A percentile compares a stretch with the other conserved stretches of the same genome.
phyloP scores from a whole-genome alignment of 108 stramenopile species.

The Epithemia pelagica region DNA sequence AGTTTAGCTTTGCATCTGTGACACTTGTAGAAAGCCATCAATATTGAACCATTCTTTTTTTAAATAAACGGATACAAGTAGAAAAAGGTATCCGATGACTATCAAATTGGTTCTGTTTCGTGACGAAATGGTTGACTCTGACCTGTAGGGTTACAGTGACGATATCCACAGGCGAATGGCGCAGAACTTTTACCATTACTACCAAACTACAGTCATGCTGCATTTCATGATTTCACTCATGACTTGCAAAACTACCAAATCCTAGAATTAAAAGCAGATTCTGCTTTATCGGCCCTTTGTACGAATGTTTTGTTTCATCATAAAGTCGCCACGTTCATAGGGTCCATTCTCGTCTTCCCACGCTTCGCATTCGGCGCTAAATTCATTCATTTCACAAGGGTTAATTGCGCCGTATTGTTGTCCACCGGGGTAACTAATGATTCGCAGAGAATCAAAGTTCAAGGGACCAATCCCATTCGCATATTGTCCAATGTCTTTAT shows the following conservation, averaged over 20 bases:
- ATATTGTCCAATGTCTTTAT: constrained; percentile 52
- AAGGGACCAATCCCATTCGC: constrained; percentile 83
- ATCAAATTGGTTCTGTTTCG: not conserved
- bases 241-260: too few species aligned
- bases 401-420: constrained; percentile 91
- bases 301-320: constrained; percentile 69
- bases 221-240: too few species aligned
- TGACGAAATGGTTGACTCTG: too few species aligned
- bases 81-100: not conserved
- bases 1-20: constrained; percentile 21
- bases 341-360: constrained; percentile 78
- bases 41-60: too few species aligned
- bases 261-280: too few species aligned
- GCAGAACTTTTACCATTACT: too few species aligned
- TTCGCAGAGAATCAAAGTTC: constrained; percentile 52
- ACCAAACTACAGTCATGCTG: too few species aligned
- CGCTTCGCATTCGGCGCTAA: constrained; percentile 82
- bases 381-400: constrained; percentile 95
- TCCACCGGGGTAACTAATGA: constrained; percentile 85
- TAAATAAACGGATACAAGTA: too few species aligned
- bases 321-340: constrained; percentile 58
- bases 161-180: too few species aligned
- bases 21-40: too few species aligned
- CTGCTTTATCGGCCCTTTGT: constrained; percentile 58
- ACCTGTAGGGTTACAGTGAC: too few species aligned